Base-by-base conservation (phyloP, 192 early-diverging fungal genomes). In the Coemansia sp. region DNA sequence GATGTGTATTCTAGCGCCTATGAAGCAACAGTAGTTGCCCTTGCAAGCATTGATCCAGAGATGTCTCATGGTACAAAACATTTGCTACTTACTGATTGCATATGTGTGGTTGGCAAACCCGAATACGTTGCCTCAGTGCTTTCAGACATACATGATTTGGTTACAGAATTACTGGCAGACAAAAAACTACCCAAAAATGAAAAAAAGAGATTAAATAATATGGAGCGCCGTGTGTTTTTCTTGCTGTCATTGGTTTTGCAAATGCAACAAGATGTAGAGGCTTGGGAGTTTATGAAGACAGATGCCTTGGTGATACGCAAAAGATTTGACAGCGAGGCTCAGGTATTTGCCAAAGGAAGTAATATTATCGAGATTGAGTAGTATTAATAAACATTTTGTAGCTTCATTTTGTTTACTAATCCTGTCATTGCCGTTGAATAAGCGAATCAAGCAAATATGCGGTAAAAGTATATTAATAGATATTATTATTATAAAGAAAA, bases 221-320 rank as follows among this genome's bases (percentile, higher is more conserved):
- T 59, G 1, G 64, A 67, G 39, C 53, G 42, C 14, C 54, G 71
- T 7, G 26, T 67, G 4, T 67, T 48, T 24, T 74, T 67, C 37
- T 35, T 74, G 27, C 46, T 59, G 4, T 74, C 62, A 11, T 20
- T 74, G 9, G 59, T 63, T 8, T 25, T 55, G 37, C 71, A 74
- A 41, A 58, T 67, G 60, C 40, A 48, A 13, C 17, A 24, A 2
- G 60, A 55, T n/a, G 19, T 17, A 2, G 59, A 61, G 19, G 50
- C 71, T 1, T 74, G 71, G 71, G 23, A 63, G 37, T 67, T 61
- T 40, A 74, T 74, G 58, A 47, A 46, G 11, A 53, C 63, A 6
- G 71, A 74, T 23, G 30, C 67, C 50, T 29, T 55, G 15, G 23
- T 74, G 52, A 37, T 74, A 19, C 56, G 50, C 8, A 61, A 48